Evolutionary conservation across 257 asterid genomes (phyloP), one percentile per base, ranked within the genome.

Genomic region (Nicotiana sylvestris): DNA sequence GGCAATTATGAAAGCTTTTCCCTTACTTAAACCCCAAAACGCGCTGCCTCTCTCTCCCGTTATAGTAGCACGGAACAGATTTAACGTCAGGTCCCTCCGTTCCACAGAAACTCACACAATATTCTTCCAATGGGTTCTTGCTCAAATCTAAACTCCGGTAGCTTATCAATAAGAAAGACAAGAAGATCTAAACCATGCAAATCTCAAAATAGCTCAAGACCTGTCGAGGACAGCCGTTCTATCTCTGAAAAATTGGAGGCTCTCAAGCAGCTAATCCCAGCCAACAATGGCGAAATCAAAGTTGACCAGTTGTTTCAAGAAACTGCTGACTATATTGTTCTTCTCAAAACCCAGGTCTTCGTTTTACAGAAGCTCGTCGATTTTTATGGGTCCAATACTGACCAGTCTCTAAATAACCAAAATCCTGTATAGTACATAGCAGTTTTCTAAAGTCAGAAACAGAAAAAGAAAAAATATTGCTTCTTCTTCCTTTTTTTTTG

Each of bases 281-380:
- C 88, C 8, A 85, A 88, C 51, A 80, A 79, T 7, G 82, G 79
- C 0, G 90, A 84, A 8, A 81, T 82, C 49, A 92, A 91, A 70
- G 76, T 91, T 4, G 98, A 91, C 29, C 89, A 91, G 81, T 84
- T 95, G 66, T 95, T 92, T 27, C 87, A 88, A 76, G 96, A 95
- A 82, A 92, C 98, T 5, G 94, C 98, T 37, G 88, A 91, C 80
- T 92, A 93, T 94, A 95, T 95, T 86, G 91, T 90, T 13, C 93
- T 87, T 43, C 89, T 92, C 65, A 87, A 86, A 84, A 85, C 94
- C n/a, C 97, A 92, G 91, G 93, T 95, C 82, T 81, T 88, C 53
- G 88, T 93, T 82, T 74, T 95, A 84, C 98, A 95, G 90, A 92
- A 90, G 80, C 85, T 95, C 86, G 88, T 95, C 11, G 92, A 87